Percentiles rank a stretch among this genome's conserved stretches.
Conservation (phyloP, 805 yeast genomes). For the Kodamaea restingae region DNA sequence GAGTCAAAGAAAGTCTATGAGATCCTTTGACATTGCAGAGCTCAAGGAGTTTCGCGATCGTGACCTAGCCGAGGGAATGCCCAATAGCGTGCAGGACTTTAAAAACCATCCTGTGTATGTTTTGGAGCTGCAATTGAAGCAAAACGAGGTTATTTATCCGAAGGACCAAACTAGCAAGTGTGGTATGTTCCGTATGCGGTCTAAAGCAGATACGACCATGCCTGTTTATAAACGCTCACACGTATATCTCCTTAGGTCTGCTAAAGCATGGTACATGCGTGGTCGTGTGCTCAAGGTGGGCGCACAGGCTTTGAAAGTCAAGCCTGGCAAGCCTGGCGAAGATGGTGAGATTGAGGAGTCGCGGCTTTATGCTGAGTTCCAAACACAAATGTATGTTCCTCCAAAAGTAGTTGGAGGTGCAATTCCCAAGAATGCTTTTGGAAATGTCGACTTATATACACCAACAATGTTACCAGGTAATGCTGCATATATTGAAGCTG, state of each 20-base stretch:
- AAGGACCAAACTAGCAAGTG: constrained; percentile 51
- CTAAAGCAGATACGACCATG: constrained; percentile 35
- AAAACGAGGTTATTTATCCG: constrained; percentile 69
- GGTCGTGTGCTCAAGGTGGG: constrained; percentile 78
- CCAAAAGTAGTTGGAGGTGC: constrained; percentile 62
- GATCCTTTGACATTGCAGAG: constrained; percentile 49
- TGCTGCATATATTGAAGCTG: constrained; percentile 50
- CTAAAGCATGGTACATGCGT: constrained; percentile 79
- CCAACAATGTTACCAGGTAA: constrained; percentile 82
- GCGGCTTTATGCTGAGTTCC: constrained; percentile 70
- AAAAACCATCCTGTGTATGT: constrained; percentile 84
- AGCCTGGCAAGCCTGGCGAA: constrained; percentile 9
- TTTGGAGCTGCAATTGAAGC: constrained; percentile 66
- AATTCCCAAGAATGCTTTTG: constrained; percentile 72
- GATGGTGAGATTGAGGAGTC: constrained; percentile 44
- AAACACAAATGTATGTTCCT: constrained; percentile 69
- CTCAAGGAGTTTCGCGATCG: constrained; percentile 56
- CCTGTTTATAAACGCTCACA: constrained; percentile 67
- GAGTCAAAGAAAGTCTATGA: constrained; percentile 10
- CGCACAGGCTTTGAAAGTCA: constrained; percentile 55
- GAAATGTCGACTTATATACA: constrained; percentile 78
- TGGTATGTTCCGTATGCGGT: constrained; percentile 57
- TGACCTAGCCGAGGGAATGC: constrained; percentile 79
- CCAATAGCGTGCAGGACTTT: constrained; percentile 76
- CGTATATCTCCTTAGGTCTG: constrained; percentile 61